These are phyloP conservation scores for Leccinum longicurvipes DNA, from an alignment of 768 basidiomycete species.

Conservation along the genomic window DNA sequence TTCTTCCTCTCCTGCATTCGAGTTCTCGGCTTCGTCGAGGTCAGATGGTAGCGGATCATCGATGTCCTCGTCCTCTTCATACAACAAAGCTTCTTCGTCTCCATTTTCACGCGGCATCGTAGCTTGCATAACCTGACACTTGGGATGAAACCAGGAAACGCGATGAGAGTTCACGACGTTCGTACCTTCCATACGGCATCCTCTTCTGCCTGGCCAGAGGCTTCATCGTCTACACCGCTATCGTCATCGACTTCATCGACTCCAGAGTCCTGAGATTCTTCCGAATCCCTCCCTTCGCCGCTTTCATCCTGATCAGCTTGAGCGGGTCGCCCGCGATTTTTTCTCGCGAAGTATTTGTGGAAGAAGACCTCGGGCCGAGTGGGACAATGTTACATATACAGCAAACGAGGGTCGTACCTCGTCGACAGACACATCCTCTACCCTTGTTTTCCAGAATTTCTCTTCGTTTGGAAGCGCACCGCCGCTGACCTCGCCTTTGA, in stretches of 20 bases:
- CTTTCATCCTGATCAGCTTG: slow-evolving; percentile 38
- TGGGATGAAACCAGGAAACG: background rate
- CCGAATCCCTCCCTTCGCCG: slow-evolving; percentile 14
- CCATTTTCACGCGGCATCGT: slow-evolving; percentile 64
- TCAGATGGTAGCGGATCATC: slow-evolving; percentile 28
- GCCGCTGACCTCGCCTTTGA: slow-evolving; percentile 54
- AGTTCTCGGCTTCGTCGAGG: slow-evolving; percentile 30
- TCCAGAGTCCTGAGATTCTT: slow-evolving; percentile 28
- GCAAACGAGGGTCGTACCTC: slow-evolving; percentile 47
- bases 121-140: slow-evolving; percentile 78
- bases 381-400: background rate
- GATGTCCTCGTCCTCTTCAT: slow-evolving; percentile 27
- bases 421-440: slow-evolving; percentile 78
- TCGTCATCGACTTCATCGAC: slow-evolving; percentile 40
- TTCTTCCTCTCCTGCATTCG: slow-evolving; percentile 34
- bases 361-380: slow-evolving; percentile 69
- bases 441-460: slow-evolving; percentile 65
- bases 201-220: slow-evolving; percentile 41
- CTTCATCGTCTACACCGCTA: slow-evolving; percentile 32
- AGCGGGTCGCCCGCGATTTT: slow-evolving; percentile 52
- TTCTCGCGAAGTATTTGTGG: slow-evolving; percentile 81
- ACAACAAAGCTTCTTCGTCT: slow-evolving; percentile 45
- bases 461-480: slow-evolving; percentile 65
- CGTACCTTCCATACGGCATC: slow-evolving; percentile 87
- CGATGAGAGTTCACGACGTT: background rate